These are phyloP conservation scores for Camellia granthamiana DNA, from an alignment of 148 eudicot species.

Conservation along the genomic window DNA sequence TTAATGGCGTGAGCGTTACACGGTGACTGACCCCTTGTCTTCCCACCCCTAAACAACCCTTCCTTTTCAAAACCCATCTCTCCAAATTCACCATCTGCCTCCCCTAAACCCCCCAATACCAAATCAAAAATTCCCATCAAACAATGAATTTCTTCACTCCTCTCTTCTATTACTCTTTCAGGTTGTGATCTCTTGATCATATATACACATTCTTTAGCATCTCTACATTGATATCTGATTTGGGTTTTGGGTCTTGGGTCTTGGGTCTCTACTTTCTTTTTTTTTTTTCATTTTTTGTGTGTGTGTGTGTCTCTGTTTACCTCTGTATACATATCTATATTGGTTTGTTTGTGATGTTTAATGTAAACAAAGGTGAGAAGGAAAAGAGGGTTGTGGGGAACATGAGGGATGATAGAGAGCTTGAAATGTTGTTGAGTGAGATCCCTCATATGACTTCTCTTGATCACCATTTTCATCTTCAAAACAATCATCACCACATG, in stretches of 20 bases:
- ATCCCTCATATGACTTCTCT: slow-evolving; percentile 24
- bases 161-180: slow-evolving; percentile 22
- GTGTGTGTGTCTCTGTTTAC: not conserved
- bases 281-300: slow-evolving; percentile 2
- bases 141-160: slow-evolving; percentile 7
- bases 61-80: slow-evolving; percentile 19
- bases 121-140: too few relatives aligned
- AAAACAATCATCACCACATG: slow-evolving; percentile 19
- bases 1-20: slow-evolving; percentile 56
- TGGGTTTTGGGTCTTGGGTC: slow-evolving; percentile 26
- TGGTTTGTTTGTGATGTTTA: slow-evolving; percentile 22
- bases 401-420: slow-evolving; percentile 32
- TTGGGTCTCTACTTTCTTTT: not conserved
- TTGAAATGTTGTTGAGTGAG: slow-evolving; percentile 32
- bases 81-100: not conserved
- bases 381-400: slow-evolving; percentile 21
- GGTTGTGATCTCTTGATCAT: slow-evolving; percentile 8
- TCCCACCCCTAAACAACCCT: slow-evolving; percentile 29
- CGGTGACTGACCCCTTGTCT: slow-evolving; percentile 34
- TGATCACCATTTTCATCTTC: slow-evolving; percentile 13
- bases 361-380: slow-evolving; percentile 3
- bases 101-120: not conserved
- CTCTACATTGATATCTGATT: slow-evolving; percentile 27
- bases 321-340: not conserved
- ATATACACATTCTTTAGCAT: slow-evolving; percentile 9